Base-by-base conservation (phyloP, 768 basidiomycete species). In the Porphyrellus cyaneotinctus region DNA sequence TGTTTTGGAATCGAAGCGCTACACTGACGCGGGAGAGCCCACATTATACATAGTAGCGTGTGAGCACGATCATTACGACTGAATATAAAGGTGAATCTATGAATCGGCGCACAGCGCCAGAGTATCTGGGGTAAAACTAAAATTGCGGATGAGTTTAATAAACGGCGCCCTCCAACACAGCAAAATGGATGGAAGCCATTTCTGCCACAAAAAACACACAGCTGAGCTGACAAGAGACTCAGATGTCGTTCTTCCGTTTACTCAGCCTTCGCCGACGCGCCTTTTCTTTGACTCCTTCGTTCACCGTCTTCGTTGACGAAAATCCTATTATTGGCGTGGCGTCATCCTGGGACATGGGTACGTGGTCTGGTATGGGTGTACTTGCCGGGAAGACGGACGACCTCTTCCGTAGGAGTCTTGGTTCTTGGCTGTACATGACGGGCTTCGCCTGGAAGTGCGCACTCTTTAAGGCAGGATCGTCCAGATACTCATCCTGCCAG, bases 221-320 rank as follows among this genome's bases (percentile, higher is more conserved):
- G n/a, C n/a, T n/a, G n/a, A n/a, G n/a, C n/a, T n/a, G n/a, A n/a
- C n/a, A n/a, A n/a, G n/a, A 52, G 60, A 56, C 49, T 67, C 48
- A 62, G 47, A 46, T 49, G 58, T 65, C 58, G 52, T 46, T 47
- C 57, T 62, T 69, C 60, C 68, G 69, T 60, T 69, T 69, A 59
- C 68, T 69, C 56, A 69, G 52, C 55, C 42, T 69, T 64, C 68
- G 69, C 49, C 67, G 63, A 54, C 58, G 67, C 38, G 48, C 46
- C 57, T 46, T 60, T 55, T 68, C 63, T 51, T 62, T 65, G 37
- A 44, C 54, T 47, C 53, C 54, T 45, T 59, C 64, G 15, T 57
- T 53, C 26, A 13, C 58, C 58, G 31, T 39, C 49, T 58, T 58
- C 28, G 52, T 31, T 32, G 41, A 39, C 26, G 47, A 48, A 43